Base-by-base conservation (phyloP, 306 rosid species). In the Vachellia pachyceras region DNA sequence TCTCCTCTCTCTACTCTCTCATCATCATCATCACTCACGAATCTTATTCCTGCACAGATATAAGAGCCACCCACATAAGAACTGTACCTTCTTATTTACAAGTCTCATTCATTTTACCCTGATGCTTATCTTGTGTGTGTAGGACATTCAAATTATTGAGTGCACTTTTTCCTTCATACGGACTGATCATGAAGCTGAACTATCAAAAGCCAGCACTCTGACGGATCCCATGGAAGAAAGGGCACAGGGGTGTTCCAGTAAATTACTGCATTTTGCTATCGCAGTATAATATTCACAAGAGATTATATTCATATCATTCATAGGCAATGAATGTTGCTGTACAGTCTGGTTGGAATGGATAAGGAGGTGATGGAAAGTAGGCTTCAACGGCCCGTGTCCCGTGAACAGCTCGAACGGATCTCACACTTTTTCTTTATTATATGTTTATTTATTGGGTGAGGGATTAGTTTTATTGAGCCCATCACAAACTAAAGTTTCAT, bases 381-480 rank as follows among this genome's bases (percentile, higher is more conserved):
- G 68, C 35, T 7, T 25, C 37, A 22, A 23, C 25, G 17, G 37
- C 35, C 8, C 65, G 11, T 52, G 67, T 22, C 77, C 61, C 64
- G 40, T 50, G 35, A 60, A 41, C 39, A 5, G 39, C 20, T 54
- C 45, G 36, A 17, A 61, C 17, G 0, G 67, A 61, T 61, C 68
- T 29, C 40, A 61, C 3, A 13, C 25, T 4, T 61, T 3, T 45
- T 55, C 39, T 23, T 3, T 47, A 0, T n/a, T 47, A 47, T 14
- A 40, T 40, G 4, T 50, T 0, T 50, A 50, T 5, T 36, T 74
- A 9, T 35, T 20, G 11, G 64, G 20, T 46, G 12, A 46, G 49
- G 10, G 45, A 25, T 41, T 50, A 60, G n/a, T 77, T 79, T 81
- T 57, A 65, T 55, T 63, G 66, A 77, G 82, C 80, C 86, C 85